A percentile compares a stretch with the other conserved stretches of the same genome.
phyloP scores from a whole-genome alignment of 768 basidiomycete species.

The Lentinula aciculospora region DNA sequence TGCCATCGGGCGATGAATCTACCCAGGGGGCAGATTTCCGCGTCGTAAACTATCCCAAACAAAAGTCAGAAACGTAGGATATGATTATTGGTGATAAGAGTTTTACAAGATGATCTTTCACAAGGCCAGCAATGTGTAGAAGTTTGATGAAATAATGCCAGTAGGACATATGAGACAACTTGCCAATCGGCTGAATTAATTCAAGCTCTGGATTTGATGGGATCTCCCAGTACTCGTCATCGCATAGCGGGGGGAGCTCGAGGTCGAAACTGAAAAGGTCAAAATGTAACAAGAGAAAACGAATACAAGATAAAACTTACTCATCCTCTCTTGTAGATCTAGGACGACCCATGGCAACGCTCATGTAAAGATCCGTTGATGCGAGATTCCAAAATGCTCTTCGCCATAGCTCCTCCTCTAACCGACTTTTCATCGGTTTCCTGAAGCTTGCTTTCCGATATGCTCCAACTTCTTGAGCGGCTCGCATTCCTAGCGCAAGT shows the following conservation, averaged over 20 bases:
- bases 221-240: slow-evolving; percentile 48
- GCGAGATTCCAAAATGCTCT: slow-evolving; percentile 30
- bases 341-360: slow-evolving; percentile 38
- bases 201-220: slow-evolving; percentile 26
- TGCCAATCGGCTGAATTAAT: slow-evolving; percentile 42
- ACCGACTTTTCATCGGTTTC: slow-evolving; percentile 7
- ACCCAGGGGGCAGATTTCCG: slow-evolving; percentile 23
- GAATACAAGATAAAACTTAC: slow-evolving; percentile 21
- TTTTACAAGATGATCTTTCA: slow-evolving; percentile 34
- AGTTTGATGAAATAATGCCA: slow-evolving; percentile 40
- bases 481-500: slow-evolving; percentile 33
- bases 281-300: slow-evolving; percentile 15
- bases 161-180: slow-evolving; percentile 30
- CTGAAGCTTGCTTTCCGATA: slow-evolving; percentile 27
- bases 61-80: neutral
- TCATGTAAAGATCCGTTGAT: slow-evolving; percentile 16
- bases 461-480: slow-evolving; percentile 41
- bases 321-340: slow-evolving; percentile 47
- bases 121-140: slow-evolving; percentile 36
- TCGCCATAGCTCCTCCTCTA: slow-evolving; percentile 50
- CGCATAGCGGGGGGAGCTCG: slow-evolving; percentile 45
- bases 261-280: slow-evolving; percentile 34
- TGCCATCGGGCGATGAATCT: slow-evolving; percentile 19
- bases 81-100: neutral
- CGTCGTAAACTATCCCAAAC: slow-evolving; percentile 21